These are phyloP conservation scores for Herpotrichia juniperi DNA, from an alignment of 2,329 filamentous ascomycete genomes.

Conservation along the genomic window DNA sequence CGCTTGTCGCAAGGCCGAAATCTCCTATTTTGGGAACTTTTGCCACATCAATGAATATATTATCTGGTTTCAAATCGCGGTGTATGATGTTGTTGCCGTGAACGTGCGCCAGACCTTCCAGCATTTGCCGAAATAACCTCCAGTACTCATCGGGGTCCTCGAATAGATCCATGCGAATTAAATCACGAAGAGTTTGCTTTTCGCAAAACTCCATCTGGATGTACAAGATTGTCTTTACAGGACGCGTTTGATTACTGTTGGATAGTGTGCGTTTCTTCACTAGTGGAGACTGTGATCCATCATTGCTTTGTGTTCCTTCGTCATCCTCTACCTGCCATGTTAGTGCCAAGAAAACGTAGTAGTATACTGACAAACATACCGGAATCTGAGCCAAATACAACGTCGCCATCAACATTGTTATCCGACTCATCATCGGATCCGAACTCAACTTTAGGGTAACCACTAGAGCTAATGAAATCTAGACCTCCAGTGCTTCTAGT, in stretches of 20 bases:
- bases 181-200: conserved; percentile 85
- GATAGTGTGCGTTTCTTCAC: conserved; percentile 49
- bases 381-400: conserved; percentile 48
- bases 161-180: conserved; percentile 77
- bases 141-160: conserved; percentile 80
- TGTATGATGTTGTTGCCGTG: conserved; percentile 92
- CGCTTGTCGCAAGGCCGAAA: conserved; percentile 91
- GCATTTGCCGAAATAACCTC: conserved; percentile 87
- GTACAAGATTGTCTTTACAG: conserved; percentile 78
- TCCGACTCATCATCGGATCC: conserved; percentile 63
- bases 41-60: conserved; percentile 91
- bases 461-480: conserved; percentile 91
- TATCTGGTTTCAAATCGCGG: conserved; percentile 94
- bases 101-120: conserved; percentile 89
- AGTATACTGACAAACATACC: conserved; percentile 20
- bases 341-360: neutral
- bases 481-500: conserved; percentile 75
- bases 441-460: conserved; percentile 78
- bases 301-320: conserved; percentile 42
- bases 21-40: conserved; percentile 96
- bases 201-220: conserved; percentile 99
- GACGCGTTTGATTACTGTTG: conserved; percentile 54
- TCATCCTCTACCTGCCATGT: conserved; percentile 50
- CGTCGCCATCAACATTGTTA: conserved; percentile 38
- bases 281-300: conserved; percentile 41